Evolutionary conservation across 106 monocot genomes (phyloP), one percentile per base, ranked within the genome.

Genomic region (Apostasia shenzhenica): DNA sequence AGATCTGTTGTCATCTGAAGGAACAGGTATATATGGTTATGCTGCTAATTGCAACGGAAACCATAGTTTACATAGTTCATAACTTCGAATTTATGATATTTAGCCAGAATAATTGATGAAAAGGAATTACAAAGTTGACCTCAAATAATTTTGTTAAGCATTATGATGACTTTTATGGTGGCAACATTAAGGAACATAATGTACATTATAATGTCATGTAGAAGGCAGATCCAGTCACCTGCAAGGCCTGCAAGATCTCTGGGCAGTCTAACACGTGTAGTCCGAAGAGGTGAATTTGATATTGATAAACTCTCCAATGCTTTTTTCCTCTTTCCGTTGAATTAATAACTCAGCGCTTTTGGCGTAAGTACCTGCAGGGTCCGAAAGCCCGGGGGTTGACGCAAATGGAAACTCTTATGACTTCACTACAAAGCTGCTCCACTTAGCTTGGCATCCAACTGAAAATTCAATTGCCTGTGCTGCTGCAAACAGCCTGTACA

Each of bases 371-470:
- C 1, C 6, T 3, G n/a, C 54, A 51, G 53, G 51, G 13, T 2
- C 41, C 4, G 82, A 83, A n/a, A 86, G 50, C 70, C 57, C 77
- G 14, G 75, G 82, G 38, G 68, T 49, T 37, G 86, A 86, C 59
- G 77, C 74, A 13, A 86, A 82, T 68, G 86, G 80, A 11, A 86
- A 74, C 40, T 73, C 77, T 0, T 77, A 71, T 70, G 82, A 86
- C 54, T 86, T 83, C 55, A 74, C 79, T 1, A 67, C 74, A 14
- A 86, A 86, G 65, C 58, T 86, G 45, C 82, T 86, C 65, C 86
- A 86, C 71, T 68, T 86, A 49, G 86, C 86, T 4, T 86, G 86
- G 86, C 86, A 86, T 57, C 82, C 86, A 44, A 77, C 82, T 54
- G 82, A 86, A 61, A 86, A 83, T 56, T 62, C 77, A 46, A 67